Conservation (phyloP, 2,329 filamentous ascomycete species). For the Neopestalotiopsis rosae region DNA sequence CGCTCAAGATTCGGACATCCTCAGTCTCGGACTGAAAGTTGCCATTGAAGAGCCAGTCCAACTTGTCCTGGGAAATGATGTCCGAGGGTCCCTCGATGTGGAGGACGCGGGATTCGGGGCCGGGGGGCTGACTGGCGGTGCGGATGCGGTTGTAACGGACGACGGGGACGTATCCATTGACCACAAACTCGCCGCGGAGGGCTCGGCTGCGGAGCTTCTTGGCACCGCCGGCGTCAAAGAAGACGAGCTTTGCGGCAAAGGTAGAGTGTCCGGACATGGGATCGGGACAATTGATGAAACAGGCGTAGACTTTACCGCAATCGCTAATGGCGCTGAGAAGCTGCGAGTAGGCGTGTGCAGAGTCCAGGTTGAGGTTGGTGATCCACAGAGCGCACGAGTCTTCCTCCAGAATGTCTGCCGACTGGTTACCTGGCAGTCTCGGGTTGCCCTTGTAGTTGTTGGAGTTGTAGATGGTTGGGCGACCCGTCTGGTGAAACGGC, state of each 20-base stretch:
- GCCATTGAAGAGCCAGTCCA: constrained; percentile 46
- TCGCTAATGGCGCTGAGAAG: constrained; percentile 50
- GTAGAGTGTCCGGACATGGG: constrained; percentile 23
- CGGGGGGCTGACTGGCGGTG: constrained; percentile 33
- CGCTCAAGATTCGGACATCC: constrained; percentile 39
- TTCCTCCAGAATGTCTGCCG: constrained; percentile 43
- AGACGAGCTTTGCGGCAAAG: constrained; percentile 46
- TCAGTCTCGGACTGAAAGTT: constrained; percentile 56
- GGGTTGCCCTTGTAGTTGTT: constrained; percentile 46
- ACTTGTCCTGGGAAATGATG: constrained; percentile 48
- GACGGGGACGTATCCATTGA: constrained; percentile 42
- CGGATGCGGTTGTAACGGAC: constrained; percentile 57
- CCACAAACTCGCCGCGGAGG: constrained; percentile 46
- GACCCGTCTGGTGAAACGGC: not conserved
- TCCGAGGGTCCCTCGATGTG: constrained; percentile 50
- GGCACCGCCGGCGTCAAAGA: constrained; percentile 54
- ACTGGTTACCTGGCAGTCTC: constrained; percentile 41
- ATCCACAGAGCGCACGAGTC: constrained; percentile 60
- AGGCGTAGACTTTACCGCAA: constrained; percentile 57
- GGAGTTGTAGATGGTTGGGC: not conserved
- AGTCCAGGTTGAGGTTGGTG: constrained; percentile 49
- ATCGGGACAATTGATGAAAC: constrained; percentile 56
- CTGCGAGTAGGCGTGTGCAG: constrained; percentile 44
- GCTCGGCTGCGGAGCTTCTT: constrained; percentile 52
- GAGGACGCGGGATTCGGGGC: constrained; percentile 51